These are phyloP conservation scores for Pseudocercospora vitis DNA, from an alignment of 2,329 filamentous ascomycete genomes.

Conservation along the genomic window DNA sequence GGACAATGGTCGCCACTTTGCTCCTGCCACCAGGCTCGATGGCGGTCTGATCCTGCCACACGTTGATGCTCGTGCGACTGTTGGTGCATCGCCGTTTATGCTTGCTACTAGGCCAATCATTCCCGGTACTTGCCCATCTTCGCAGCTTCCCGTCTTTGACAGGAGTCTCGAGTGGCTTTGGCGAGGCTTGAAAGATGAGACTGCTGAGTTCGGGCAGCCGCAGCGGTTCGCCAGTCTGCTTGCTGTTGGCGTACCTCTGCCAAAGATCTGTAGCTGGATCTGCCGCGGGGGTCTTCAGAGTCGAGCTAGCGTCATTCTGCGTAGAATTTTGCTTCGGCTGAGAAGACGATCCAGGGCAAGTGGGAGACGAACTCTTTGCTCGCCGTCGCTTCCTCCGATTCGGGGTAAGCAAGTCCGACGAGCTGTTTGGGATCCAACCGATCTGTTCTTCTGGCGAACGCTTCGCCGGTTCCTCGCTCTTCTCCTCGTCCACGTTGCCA, in stretches of 20 bases:
- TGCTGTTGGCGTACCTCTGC: slow-evolving; percentile 44
- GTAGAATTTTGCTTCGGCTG: slow-evolving; percentile 40
- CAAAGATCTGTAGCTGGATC: slow-evolving; percentile 51
- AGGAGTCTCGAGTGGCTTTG: slow-evolving; percentile 45
- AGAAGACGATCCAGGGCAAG: slow-evolving; percentile 41
- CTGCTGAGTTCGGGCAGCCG: slow-evolving; percentile 45
- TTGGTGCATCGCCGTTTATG: slow-evolving; percentile 44
- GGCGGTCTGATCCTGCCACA: slow-evolving; percentile 42
- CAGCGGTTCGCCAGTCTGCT: slow-evolving; percentile 41
- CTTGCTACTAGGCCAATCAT: slow-evolving; percentile 47
- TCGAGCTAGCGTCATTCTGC: slow-evolving; percentile 22
- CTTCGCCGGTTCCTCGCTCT: slow-evolving; percentile 46
- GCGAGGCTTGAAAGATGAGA: slow-evolving; percentile 49
- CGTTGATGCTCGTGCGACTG: slow-evolving; percentile 31
- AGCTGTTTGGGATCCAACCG: slow-evolving; percentile 56
- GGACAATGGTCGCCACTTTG: slow-evolving; percentile 41
- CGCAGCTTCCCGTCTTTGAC: slow-evolving; percentile 50
- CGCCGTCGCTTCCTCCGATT: slow-evolving; percentile 45
- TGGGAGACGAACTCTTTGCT: slow-evolving; percentile 48
- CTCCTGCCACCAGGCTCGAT: slow-evolving; percentile 33
- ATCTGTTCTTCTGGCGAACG: slow-evolving; percentile 62
- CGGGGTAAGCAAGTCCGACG: slow-evolving; percentile 43
- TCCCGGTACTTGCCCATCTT: slow-evolving; percentile 53
- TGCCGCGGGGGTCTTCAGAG: slow-evolving; percentile 43
- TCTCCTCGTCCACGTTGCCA: slow-evolving; percentile 59